Percentiles rank a stretch among this genome's conserved stretches.
Conservation (phyloP, 2,329 filamentous ascomycete species). For the Colletotrichum euphorbiae region DNA sequence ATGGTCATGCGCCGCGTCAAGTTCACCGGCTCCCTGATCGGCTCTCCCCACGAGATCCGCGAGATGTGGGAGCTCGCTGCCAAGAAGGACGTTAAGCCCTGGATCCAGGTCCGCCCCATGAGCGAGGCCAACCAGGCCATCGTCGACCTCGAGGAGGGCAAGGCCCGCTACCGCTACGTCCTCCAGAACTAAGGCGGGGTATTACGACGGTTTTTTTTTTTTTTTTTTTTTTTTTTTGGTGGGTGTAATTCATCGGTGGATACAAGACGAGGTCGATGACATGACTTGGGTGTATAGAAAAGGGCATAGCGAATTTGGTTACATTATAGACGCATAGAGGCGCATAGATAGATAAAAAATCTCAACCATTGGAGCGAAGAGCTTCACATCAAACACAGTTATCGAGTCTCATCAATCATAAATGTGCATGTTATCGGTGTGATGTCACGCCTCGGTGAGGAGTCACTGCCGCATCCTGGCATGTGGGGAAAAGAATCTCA, state of each 20-base stretch:
- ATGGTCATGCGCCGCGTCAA: slow-evolving; percentile 67
- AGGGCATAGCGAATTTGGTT: slow-evolving; percentile 36
- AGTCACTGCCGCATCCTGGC: background rate
- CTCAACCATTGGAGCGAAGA: background rate
- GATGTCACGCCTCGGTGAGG: slow-evolving; percentile 24
- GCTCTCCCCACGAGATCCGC: slow-evolving; percentile 65
- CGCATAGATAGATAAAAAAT: slow-evolving; percentile 18
- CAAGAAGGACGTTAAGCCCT: slow-evolving; percentile 67
- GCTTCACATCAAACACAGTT: slow-evolving; percentile 1
- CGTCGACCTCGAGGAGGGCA: slow-evolving; percentile 66
- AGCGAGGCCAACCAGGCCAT: slow-evolving; percentile 65
- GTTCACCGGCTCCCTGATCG: slow-evolving; percentile 60
- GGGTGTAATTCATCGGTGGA: slow-evolving; percentile 6
- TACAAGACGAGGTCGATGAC: slow-evolving; percentile 30
- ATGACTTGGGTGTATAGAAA: slow-evolving; percentile 30
- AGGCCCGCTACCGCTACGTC: slow-evolving; percentile 61
- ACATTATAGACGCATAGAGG: slow-evolving; percentile 33
- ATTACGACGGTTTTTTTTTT: background rate
- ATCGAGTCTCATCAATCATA: background rate
- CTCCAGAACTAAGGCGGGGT: slow-evolving; percentile 53
- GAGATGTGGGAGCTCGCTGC: slow-evolving; percentile 70
- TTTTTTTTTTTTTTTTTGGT: background rate
- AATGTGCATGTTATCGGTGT: background rate
- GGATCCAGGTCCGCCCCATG: slow-evolving; percentile 66
- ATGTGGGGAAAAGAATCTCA: background rate